Conservation (phyloP, 345 rosid genomes). For the Salix dunnii region DNA sequence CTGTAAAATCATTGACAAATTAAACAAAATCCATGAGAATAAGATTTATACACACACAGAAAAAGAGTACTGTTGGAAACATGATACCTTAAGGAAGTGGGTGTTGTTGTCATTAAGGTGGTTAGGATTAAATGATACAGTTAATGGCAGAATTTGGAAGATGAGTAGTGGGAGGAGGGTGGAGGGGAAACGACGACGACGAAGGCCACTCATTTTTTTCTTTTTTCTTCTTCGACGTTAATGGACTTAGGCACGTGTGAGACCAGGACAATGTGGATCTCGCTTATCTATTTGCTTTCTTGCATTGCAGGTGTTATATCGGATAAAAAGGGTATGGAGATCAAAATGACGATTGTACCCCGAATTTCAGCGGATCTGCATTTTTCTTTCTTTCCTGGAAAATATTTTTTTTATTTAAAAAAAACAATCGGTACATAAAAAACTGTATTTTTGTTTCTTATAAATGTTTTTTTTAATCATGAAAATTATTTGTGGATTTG, state of each 20-base stretch:
- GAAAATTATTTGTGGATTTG: no score
- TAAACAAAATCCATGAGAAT: not conserved
- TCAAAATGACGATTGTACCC: constrained; percentile 1
- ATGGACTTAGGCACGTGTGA: not conserved
- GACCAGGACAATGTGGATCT: not conserved
- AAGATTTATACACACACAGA: no score
- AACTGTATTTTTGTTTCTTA: no score
- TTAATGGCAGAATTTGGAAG: not conserved
- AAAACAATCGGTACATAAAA: no score
- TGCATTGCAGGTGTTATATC: no score
- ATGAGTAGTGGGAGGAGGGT: not conserved
- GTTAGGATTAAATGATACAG: not conserved
- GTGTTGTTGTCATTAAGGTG: not conserved
- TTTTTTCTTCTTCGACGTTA: not conserved
- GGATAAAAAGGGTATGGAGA: no score
- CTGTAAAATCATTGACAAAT: constrained; percentile 23
- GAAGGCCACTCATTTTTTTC: not conserved
- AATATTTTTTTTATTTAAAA: no score
- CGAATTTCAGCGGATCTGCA: not conserved
- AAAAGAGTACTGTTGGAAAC: no score
- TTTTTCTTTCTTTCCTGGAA: no score
- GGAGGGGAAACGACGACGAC: constrained; percentile 3
- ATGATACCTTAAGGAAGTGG: constrained; percentile 9
- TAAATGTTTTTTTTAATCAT: no score
- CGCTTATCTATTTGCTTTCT: no score